Evolutionary conservation across 2,329 filamentous ascomycete genomes (phyloP).

Genomic region (Dothidotthia symphoricarpi): DNA sequence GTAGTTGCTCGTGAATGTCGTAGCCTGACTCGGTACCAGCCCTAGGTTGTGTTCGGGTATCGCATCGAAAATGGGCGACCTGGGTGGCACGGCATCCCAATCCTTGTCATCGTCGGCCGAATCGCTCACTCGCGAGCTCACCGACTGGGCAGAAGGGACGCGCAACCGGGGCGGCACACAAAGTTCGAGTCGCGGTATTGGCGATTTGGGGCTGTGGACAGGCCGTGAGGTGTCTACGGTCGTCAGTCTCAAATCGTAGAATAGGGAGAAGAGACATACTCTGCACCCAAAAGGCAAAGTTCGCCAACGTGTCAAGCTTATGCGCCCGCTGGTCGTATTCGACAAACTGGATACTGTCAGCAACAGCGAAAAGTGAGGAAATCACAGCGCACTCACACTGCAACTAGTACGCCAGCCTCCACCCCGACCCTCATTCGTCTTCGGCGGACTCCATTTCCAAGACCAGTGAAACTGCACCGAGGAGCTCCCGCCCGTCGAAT

Average conservation of each 20-base stretch:
- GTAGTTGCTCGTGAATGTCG: slow-evolving; percentile 35
- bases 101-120: slow-evolving; percentile 56
- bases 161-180: slow-evolving; percentile 72
- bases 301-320: slow-evolving; percentile 80
- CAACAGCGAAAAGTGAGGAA: slow-evolving; percentile 1
- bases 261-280: slow-evolving; percentile 53
- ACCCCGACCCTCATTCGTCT: slow-evolving; percentile 72
- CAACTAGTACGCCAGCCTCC: slow-evolving; percentile 96
- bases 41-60: slow-evolving; percentile 50
- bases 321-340: slow-evolving; percentile 96
- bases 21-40: slow-evolving; percentile 44
- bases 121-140: slow-evolving; percentile 77
- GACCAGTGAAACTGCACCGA: slow-evolving; percentile 91
- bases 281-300: slow-evolving; percentile 93
- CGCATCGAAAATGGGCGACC: slow-evolving; percentile 49
- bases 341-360: slow-evolving; percentile 66
- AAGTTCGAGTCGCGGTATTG: slow-evolving; percentile 71
- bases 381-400: slow-evolving; percentile 59
- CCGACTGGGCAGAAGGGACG: slow-evolving; percentile 81
- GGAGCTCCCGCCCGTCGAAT: slow-evolving; percentile 74
- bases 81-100: slow-evolving; percentile 44
- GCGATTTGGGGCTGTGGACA: slow-evolving; percentile 46
- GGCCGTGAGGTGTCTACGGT: slow-evolving; percentile 38
- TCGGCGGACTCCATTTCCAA: slow-evolving; percentile 96
- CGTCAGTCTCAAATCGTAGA: slow-evolving; percentile 6